Conservation (phyloP, 2,329 filamentous ascomycete species). For the Colletotrichum sp. region DNA sequence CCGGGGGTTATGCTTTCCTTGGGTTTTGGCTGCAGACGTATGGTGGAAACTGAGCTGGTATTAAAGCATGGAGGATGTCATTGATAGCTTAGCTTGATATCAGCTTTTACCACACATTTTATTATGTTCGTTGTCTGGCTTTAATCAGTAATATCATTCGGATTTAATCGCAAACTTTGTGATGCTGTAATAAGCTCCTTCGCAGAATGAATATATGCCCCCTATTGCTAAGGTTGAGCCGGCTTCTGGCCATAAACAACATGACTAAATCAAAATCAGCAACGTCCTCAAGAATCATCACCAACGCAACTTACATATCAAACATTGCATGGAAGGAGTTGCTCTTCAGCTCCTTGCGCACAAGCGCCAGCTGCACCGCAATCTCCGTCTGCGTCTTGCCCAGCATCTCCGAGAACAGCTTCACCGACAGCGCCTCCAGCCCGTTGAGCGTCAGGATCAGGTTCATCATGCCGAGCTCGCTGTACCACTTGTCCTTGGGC, state of each 20-base stretch:
- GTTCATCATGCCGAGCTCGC: slow-evolving; percentile 33
- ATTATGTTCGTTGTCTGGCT: fast-evolving
- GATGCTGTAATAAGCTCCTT: fast-evolving
- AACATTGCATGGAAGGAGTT: slow-evolving; percentile 28
- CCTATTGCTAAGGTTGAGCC: background rate
- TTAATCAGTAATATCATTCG: background rate
- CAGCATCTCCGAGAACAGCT: slow-evolving; percentile 31
- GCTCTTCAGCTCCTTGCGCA: slow-evolving; percentile 33
- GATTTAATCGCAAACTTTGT: fast-evolving
- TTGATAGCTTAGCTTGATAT: background rate
- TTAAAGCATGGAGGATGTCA: background rate
- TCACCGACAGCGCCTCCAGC: slow-evolving; percentile 27
- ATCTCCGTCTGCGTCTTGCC: slow-evolving; percentile 30
- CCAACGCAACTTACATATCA: slow-evolving; percentile 22
- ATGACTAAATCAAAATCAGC: background rate
- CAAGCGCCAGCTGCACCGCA: slow-evolving; percentile 28
- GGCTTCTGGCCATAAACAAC: background rate
- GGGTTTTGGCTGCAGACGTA: background rate
- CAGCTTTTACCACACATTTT: background rate
- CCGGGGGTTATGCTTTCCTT: background rate
- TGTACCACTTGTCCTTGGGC: slow-evolving; percentile 33
- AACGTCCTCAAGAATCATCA: background rate
- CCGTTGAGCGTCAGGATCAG: slow-evolving; percentile 23
- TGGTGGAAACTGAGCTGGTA: background rate
- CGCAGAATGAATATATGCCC: background rate